Conservation (phyloP, 805 yeast genomes). For the Candida pseudoglaebosa region DNA sequence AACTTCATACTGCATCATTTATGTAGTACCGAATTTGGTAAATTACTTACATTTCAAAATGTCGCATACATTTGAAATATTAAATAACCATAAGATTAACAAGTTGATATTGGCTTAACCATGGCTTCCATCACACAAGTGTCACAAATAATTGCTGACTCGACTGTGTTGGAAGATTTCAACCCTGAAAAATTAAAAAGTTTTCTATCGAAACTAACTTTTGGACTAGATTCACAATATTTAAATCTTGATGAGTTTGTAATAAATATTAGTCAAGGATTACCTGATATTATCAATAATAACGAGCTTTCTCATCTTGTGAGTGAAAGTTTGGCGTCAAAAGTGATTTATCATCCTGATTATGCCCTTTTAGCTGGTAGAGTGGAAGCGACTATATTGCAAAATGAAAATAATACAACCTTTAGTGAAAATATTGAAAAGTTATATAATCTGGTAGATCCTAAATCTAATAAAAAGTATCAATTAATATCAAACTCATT, state of each 20-base stretch:
- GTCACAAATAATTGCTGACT: not conserved
- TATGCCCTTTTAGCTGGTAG: slow-evolving; percentile 35
- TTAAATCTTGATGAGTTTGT: slow-evolving; percentile 15
- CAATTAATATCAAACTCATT: slow-evolving; percentile 73
- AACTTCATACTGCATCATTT: too few species aligned
- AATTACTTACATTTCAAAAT: too few species aligned
- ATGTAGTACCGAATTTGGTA: too few species aligned
- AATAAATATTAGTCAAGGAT: slow-evolving; percentile 12
- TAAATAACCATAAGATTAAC: not conserved
- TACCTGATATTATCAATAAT: slow-evolving; percentile 15
- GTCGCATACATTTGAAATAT: not conserved
- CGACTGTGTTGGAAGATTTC: slow-evolving; percentile 4
- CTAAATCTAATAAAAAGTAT: slow-evolving; percentile 7
- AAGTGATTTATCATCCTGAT: slow-evolving; percentile 32
- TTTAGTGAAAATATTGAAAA: slow-evolving; percentile 24
- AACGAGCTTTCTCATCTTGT: slow-evolving; percentile 24
- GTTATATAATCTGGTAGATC: slow-evolving; percentile 10
- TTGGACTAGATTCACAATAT: slow-evolving; percentile 12
- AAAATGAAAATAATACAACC: slow-evolving; percentile 12
- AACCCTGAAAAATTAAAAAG: slow-evolving; percentile 9
- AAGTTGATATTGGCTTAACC: not conserved
- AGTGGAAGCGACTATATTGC: slow-evolving; percentile 29
- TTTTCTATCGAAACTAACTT: slow-evolving; percentile 9
- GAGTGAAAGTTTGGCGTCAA: slow-evolving; percentile 32
- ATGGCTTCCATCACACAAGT: slow-evolving; percentile 3